A percentile compares a stretch with the other conserved stretches of the same genome.
Evolutionary conservation across 306 rosid species (phyloP).

Genomic region (Quercus variabilis): DNA sequence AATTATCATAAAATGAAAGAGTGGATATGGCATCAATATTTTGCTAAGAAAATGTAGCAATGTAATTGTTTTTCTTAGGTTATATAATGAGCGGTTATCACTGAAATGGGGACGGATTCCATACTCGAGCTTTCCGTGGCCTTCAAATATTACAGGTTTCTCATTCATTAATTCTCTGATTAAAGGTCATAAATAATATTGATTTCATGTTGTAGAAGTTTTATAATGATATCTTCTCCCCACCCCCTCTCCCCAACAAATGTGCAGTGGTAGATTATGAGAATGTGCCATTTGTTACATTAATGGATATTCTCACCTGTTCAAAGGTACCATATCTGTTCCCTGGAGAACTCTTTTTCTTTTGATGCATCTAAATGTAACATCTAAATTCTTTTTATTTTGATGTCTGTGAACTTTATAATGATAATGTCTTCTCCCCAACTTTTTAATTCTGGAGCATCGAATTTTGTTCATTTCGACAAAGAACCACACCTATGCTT

Average conservation of each 20-base stretch:
- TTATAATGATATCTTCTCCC: conserved; percentile 7
- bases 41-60: neutral
- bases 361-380: neutral
- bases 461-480: conserved; percentile 1
- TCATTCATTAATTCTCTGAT: neutral
- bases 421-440: neutral
- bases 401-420: neutral
- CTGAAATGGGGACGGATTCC: conserved; percentile 29
- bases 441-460: neutral
- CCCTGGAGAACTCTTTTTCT: neutral
- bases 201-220: neutral
- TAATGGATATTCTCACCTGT: conserved; percentile 57
- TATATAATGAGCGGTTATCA: conserved; percentile 36
- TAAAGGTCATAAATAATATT: neutral
- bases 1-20: neutral
- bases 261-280: conserved; percentile 37
- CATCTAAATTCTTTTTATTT: neutral
- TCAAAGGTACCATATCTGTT: conserved; percentile 38
- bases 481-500: neutral
- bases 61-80: conserved; percentile 29
- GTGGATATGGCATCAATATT: neutral
- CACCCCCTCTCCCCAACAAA: neutral
- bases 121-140: conserved; percentile 32
- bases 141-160: conserved; percentile 41
- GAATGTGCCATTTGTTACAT: conserved; percentile 23